These are phyloP conservation scores for Kuraishia hungarica DNA, from an alignment of 805 yeast genomes.

Conservation along the genomic window DNA sequence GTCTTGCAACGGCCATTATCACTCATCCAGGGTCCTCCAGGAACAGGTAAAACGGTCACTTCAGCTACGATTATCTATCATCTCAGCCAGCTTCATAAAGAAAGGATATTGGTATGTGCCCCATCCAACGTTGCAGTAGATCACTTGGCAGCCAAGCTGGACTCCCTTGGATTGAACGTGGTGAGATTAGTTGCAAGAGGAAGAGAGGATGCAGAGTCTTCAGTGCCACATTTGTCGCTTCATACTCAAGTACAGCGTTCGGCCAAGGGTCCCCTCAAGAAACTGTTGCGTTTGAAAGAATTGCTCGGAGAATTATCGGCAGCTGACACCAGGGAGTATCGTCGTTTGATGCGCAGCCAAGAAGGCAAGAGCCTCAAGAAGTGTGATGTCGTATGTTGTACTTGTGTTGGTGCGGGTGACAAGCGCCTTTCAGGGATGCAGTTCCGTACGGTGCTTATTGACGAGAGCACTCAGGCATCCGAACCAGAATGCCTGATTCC, in stretches of 20 bases:
- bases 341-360: constrained; percentile 29
- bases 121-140: constrained; percentile 96
- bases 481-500: constrained; percentile 92
- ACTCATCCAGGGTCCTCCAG: constrained; percentile 92
- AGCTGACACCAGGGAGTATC: constrained; percentile 39
- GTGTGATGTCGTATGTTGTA: constrained; percentile 79
- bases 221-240: constrained; percentile 49
- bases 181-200: constrained; percentile 70
- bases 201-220: constrained; percentile 72
- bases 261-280: constrained; percentile 50
- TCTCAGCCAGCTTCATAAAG: constrained; percentile 50
- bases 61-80: constrained; percentile 85
- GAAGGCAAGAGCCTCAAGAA: constrained; percentile 42
- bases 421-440: constrained; percentile 41
- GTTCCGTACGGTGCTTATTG: constrained; percentile 78
- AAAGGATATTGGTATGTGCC: constrained; percentile 78
- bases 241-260: constrained; percentile 38
- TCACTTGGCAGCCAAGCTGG: constrained; percentile 71
- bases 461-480: constrained; percentile 89
- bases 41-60: constrained; percentile 93
- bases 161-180: constrained; percentile 64
- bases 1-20: constrained; percentile 69
- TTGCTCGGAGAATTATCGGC: constrained; percentile 62
- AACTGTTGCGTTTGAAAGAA: constrained; percentile 46
- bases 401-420: constrained; percentile 92